These are phyloP conservation scores for Cyclotella kingstonii DNA, from an alignment of 108 stramenopile genomes.

Conservation along the genomic window DNA sequence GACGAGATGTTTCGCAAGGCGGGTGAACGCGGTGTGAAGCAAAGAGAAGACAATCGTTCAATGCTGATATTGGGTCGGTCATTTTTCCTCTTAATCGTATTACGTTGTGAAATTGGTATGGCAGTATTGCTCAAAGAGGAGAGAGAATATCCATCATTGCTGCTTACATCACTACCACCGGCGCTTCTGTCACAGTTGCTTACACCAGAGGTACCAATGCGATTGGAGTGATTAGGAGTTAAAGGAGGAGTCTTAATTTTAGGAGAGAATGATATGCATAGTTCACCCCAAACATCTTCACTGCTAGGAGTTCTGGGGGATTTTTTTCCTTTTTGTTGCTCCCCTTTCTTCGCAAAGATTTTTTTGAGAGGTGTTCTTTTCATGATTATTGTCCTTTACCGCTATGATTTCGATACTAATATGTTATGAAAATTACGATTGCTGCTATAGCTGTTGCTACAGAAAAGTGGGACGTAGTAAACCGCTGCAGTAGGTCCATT, in stretches of 20 bases:
- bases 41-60: slow-evolving; percentile 1
- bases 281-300: slow-evolving; percentile 13
- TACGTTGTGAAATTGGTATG: no score
- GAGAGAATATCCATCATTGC: neutral
- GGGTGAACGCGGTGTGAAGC: no score
- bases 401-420: no score
- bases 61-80: no score
- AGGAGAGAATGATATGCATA: slow-evolving; percentile 1
- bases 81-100: no score
- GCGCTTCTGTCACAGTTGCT: neutral
- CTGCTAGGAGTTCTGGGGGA: slow-evolving; percentile 14
- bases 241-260: slow-evolving; percentile 1
- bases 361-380: slow-evolving; percentile 1
- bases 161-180: neutral
- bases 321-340: neutral
- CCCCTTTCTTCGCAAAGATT: no score
- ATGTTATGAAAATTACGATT: no score
- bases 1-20: neutral
- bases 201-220: neutral
- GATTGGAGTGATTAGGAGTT: neutral
- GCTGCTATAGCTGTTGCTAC: no score
- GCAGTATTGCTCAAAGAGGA: neutral
- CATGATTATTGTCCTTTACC: slow-evolving; percentile 6
- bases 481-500: no score
- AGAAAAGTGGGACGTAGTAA: no score